Percentiles rank a stretch among this genome's conserved stretches.
These are phyloP conservation scores for Stylosanthes scabra DNA, from an alignment of 331 rosid genomes.

Conservation along the genomic window DNA sequence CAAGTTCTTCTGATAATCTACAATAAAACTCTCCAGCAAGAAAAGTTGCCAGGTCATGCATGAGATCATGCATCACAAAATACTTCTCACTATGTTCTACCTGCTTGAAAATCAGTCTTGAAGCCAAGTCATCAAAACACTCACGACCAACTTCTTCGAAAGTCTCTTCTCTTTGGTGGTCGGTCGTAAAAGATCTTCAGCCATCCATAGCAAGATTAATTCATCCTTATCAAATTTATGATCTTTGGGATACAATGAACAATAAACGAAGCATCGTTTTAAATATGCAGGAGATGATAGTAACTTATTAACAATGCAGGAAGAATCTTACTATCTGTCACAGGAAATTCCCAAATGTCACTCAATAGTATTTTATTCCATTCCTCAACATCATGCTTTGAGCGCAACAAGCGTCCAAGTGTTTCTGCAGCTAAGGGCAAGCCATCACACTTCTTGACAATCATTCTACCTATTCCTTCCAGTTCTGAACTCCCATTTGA, in stretches of 20 bases:
- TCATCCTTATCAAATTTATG: background rate
- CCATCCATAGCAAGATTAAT: slow-evolving; percentile 3
- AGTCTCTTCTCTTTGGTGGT: background rate
- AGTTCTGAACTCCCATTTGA: too few species aligned
- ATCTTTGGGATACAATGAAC: background rate
- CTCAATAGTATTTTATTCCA: background rate
- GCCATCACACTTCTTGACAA: background rate
- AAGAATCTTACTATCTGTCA: background rate
- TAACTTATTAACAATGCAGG: background rate
- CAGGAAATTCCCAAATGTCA: background rate
- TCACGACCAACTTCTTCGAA: background rate
- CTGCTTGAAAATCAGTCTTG: slow-evolving; percentile 17
- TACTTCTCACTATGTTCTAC: too few species aligned
- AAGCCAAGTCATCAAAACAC: background rate
- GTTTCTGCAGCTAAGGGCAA: slow-evolving; percentile 3
- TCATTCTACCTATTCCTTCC: too few species aligned
- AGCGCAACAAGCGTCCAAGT: background rate
- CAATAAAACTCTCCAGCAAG: background rate
- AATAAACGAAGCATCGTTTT: background rate
- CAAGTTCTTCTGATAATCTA: background rate
- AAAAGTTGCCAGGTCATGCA: background rate
- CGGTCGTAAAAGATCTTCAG: background rate
- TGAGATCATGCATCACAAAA: slow-evolving; percentile 12
- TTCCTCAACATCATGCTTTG: background rate
- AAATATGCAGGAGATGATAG: background rate